Evolutionary conservation across 2,329 filamentous ascomycete genomes (phyloP), one percentile per base, ranked within the genome.

Genomic region (Harringtonia lauricola): DNA sequence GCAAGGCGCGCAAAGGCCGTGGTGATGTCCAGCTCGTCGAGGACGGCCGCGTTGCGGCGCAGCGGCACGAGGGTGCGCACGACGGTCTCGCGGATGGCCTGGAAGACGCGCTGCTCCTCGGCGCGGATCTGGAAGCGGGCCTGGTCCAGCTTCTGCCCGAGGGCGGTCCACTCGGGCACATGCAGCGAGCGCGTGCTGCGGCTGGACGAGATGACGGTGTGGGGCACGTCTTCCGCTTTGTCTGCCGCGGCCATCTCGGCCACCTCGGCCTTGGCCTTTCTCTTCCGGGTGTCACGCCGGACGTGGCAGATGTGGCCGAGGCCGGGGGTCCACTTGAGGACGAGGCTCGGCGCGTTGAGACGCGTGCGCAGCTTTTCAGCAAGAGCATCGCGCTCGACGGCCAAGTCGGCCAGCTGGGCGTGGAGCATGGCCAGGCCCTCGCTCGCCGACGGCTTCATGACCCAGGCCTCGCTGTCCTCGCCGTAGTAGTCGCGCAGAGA

Each of bases 221-320:
- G 52, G 12, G 64, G 50, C 36, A 59, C 49, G n/a, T 12, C 21
- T 7, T 47, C 44, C 3, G 38, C 36, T 17, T 44, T 36, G 28
- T 38, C 12, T 63, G 47, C 31, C 53, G 57, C 42, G 9, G 2
- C 7, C 15, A 18, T 21, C 29, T 3, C 30, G 30, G 2, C 26
- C 19, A 10, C 3, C 15, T 10, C 6, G 3, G 9, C 39, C 18
- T 63, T 65, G 36, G 74, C 67, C 54, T 92, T 83, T n/a, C n/a
- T n/a, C n/a, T n/a, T n/a, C n/a, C n/a, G n/a, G n/a, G n/a, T n/a
- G 59, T 84, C 89, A 29, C 87, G 87, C 61, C 83, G 92, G 54
- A 96, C 75, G 58, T 96, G 89, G 54, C 85, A 89, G 55, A 94
- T 85, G 59, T 98, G 86, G 9, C 92, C 90, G 2, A 95, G 72